Evolutionary conservation across 2,329 filamentous ascomycete genomes (phyloP).

Genomic region (Pezicula radicicola): DNA sequence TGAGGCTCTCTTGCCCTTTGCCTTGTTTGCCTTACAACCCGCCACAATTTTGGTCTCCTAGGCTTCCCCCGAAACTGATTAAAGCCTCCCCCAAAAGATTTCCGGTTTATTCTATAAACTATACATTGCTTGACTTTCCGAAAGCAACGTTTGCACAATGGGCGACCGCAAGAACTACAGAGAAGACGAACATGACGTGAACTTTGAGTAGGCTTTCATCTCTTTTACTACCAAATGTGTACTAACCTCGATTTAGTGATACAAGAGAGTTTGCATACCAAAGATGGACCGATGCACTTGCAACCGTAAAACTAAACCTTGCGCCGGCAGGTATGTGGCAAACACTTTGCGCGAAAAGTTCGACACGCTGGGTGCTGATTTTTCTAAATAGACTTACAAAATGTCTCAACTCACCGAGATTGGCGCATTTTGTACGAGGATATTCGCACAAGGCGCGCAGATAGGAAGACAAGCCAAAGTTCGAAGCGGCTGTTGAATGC

Average conservation of each 20-base stretch:
- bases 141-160: constrained; percentile 1
- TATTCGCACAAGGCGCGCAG: constrained; percentile 4
- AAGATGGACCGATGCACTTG: constrained; percentile 11
- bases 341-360: neutral
- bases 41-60: neutral
- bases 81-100: no score
- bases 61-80: neutral
- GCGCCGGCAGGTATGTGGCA: constrained; percentile 7
- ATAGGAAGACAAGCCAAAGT: constrained; percentile 2
- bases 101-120: no score
- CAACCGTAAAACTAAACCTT: constrained; percentile 3
- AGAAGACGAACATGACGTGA: constrained; percentile 14
- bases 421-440: constrained; percentile 12
- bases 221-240: neutral
- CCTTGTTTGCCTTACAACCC: neutral
- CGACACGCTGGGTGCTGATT: neutral
- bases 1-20: neutral
- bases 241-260: constrained; percentile 8
- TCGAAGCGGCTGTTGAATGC: constrained; percentile 7
- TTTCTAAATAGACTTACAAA: neutral
- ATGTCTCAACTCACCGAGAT: neutral
- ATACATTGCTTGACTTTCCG: no score
- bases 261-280: constrained; percentile 9
- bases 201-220: constrained; percentile 9
- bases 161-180: neutral